Evolutionary conservation across 257 asterid species (phyloP).

Genomic region (Schizonepeta tenuifolia): DNA sequence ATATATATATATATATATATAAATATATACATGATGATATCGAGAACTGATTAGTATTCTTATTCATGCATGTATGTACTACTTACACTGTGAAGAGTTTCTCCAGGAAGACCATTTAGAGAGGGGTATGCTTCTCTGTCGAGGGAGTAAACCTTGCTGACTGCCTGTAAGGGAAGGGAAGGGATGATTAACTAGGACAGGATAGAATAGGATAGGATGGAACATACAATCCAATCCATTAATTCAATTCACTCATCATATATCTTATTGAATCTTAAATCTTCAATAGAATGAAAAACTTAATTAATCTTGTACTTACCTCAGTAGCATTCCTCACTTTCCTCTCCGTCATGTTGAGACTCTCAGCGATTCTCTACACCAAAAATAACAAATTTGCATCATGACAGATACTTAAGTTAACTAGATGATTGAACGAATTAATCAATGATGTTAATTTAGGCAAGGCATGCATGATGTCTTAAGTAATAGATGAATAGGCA

Average conservation of each 20-base stretch:
- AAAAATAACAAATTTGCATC: no score
- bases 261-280: neutral
- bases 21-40: no score
- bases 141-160: constrained; percentile 84
- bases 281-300: neutral
- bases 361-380: constrained; percentile 87
- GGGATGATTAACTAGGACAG: neutral
- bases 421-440: neutral
- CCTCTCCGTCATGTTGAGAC: constrained; percentile 82
- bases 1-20: no score
- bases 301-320: constrained; percentile 58
- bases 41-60: neutral
- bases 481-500: no score
- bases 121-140: constrained; percentile 95
- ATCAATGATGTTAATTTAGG: neutral
- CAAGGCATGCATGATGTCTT: no score
- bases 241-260: neutral
- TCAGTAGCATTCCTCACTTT: constrained; percentile 96
- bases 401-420: neutral
- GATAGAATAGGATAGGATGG: neutral
- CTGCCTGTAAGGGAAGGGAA: constrained; percentile 56
- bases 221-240: constrained; percentile 6
- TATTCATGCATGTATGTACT: no score
- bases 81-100: constrained; percentile 85
- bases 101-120: constrained; percentile 86